Percentiles rank a stretch among this genome's conserved stretches.
Conservation (phyloP, 768 basidiomycete species). For the Trametes cubensis region DNA sequence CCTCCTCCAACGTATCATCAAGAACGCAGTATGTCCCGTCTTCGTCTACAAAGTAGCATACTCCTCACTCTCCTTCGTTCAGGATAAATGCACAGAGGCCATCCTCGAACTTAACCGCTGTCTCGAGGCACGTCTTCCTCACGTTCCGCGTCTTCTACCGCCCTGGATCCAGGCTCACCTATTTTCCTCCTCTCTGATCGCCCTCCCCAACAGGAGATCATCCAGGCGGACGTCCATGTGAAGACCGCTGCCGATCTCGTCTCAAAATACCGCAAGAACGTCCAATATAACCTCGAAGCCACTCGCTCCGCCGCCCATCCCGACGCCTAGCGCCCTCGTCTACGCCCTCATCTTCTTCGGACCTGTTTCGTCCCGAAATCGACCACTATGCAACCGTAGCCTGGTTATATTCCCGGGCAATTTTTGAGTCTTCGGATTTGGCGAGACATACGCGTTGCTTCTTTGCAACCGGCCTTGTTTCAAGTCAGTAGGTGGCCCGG, state of each 20-base stretch:
- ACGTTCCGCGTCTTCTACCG: not conserved
- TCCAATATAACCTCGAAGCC: constrained; percentile 87
- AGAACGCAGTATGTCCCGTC: constrained; percentile 70
- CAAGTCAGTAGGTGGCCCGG: not conserved
- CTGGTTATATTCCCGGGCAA: not conserved
- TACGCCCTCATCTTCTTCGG: not conserved
- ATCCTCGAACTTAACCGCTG: constrained; percentile 88
- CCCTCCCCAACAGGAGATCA: constrained; percentile 60
- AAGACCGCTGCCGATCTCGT: constrained; percentile 82
- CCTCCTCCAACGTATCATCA: constrained; percentile 86
- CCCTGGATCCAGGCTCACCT: not conserved
- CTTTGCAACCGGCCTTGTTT: not conserved
- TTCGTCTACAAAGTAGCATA: not conserved
- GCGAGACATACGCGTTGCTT: not conserved
- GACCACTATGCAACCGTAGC: not conserved
- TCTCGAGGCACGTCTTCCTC: constrained; percentile 58
- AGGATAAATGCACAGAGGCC: constrained; percentile 94
- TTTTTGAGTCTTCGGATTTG: too few relatives aligned
- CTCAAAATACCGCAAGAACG: constrained; percentile 89
- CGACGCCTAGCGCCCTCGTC: constrained; percentile 1
- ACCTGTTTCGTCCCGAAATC: not conserved
- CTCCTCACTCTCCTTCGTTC: not conserved
- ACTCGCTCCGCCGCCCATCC: constrained; percentile 32
- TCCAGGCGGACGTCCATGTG: constrained; percentile 75
- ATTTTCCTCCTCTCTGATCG: not conserved